Conservation (phyloP, 2,329 filamentous ascomycete genomes). For the Pezicula neosporulosa region DNA sequence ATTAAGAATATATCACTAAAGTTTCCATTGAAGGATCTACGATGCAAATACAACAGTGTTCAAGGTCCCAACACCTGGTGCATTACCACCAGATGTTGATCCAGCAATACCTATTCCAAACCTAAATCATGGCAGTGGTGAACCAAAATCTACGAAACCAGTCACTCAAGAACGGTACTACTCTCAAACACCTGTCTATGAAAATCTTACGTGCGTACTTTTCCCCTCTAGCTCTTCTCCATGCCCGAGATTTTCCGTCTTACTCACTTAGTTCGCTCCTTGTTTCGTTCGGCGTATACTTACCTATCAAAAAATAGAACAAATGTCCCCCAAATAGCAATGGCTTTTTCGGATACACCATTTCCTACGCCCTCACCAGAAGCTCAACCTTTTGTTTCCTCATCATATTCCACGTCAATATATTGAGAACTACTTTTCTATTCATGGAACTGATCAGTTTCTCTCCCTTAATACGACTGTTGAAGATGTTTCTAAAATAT, state of each 20-base stretch:
- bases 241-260: not conserved
- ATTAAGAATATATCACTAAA: slow-evolving; percentile 27
- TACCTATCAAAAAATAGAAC: slow-evolving; percentile 33
- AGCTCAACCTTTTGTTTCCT: slow-evolving; percentile 51
- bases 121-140: slow-evolving; percentile 7
- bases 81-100: slow-evolving; percentile 41
- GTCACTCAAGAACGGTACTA: slow-evolving; percentile 43
- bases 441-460: slow-evolving; percentile 41
- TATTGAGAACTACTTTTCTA: slow-evolving; percentile 51
- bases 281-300: not conserved
- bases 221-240: not conserved
- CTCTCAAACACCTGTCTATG: slow-evolving; percentile 46
- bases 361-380: slow-evolving; percentile 32
- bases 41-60: slow-evolving; percentile 37
- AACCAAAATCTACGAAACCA: slow-evolving; percentile 38
- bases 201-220: slow-evolving; percentile 42
- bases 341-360: slow-evolving; percentile 49
- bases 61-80: slow-evolving; percentile 37
- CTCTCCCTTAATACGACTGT: slow-evolving; percentile 49
- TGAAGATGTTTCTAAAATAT: slow-evolving; percentile 40
- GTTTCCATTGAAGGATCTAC: slow-evolving; percentile 41
- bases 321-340: slow-evolving; percentile 53
- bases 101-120: slow-evolving; percentile 40
- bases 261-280: too few species aligned
- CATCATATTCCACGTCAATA: slow-evolving; percentile 53